Evolutionary conservation across 2,329 filamentous ascomycete genomes (phyloP).

Genomic region (Elsinoe fawcettii): DNA sequence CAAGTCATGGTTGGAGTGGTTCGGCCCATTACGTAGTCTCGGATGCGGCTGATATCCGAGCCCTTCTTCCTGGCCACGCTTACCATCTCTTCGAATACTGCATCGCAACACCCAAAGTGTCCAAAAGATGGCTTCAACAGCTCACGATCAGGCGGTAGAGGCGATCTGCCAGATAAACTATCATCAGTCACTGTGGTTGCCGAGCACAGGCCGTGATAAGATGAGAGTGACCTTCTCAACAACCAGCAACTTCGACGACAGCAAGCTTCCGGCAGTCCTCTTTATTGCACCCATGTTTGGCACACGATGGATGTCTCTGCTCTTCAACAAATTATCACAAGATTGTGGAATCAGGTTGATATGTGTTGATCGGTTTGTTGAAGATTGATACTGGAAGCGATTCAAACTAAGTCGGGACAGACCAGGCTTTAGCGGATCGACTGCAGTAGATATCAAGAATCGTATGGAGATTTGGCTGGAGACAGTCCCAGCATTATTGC

Average conservation of each 20-base stretch:
- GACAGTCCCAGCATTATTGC: slow-evolving; percentile 34
- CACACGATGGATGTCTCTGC: slow-evolving; percentile 26
- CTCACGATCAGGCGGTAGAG: slow-evolving; percentile 14
- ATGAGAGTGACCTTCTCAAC: slow-evolving; percentile 28
- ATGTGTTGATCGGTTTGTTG: slow-evolving; percentile 33
- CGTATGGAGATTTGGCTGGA: slow-evolving; percentile 37
- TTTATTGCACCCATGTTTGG: slow-evolving; percentile 36
- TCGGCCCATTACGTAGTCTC: no score
- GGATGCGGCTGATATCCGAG: no score
- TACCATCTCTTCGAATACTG: no score
- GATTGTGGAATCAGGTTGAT: slow-evolving; percentile 32
- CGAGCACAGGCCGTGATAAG: slow-evolving; percentile 19
- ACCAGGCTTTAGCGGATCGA: slow-evolving; percentile 40
- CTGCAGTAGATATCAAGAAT: slow-evolving; percentile 30
- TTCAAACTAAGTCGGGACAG: slow-evolving; percentile 21
- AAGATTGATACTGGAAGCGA: not conserved
- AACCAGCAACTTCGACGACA: slow-evolving; percentile 26
- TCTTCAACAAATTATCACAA: slow-evolving; percentile 27
- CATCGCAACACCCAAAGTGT: no score
- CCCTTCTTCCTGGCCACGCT: no score
- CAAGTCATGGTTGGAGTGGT: no score
- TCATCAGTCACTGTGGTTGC: slow-evolving; percentile 26
- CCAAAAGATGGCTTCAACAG: not conserved
- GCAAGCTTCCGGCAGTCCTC: slow-evolving; percentile 27
- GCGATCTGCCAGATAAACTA: slow-evolving; percentile 18